Evolutionary conservation across 2,329 filamentous ascomycete species (phyloP).

Genomic region (Aspergillus sclerotialis): DNA sequence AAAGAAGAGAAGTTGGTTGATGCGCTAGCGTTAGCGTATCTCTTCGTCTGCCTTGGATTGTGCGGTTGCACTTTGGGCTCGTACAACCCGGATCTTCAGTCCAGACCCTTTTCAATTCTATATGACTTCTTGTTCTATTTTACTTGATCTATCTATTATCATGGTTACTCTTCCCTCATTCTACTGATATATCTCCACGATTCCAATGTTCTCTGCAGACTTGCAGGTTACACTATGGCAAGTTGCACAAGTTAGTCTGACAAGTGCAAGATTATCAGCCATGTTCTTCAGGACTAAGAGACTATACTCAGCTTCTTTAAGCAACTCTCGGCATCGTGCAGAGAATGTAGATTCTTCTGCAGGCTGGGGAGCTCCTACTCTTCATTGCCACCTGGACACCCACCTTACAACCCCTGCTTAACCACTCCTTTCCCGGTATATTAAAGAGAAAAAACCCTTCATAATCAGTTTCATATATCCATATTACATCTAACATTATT

Average conservation of each 20-base stretch:
- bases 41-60: neutral
- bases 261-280: constrained; percentile 9
- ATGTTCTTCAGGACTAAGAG: neutral
- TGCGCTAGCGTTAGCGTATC: neutral
- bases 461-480: constrained; percentile 15
- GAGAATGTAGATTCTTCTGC: too few relatives aligned
- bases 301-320: constrained; percentile 1
- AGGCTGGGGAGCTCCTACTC: too few relatives aligned
- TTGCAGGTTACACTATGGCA: constrained; percentile 12
- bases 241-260: constrained; percentile 13
- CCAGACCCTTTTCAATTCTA: neutral
- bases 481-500: too few relatives aligned
- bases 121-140: neutral
- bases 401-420: too few relatives aligned
- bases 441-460: too few relatives aligned
- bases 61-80: neutral
- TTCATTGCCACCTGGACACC: too few relatives aligned
- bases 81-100: neutral
- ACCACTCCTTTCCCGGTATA: too few relatives aligned
- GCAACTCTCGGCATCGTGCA: too few relatives aligned
- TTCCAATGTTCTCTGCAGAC: constrained; percentile 3
- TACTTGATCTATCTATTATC: too few relatives aligned
- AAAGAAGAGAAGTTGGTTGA: neutral
- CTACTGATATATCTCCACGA: constrained; percentile 1
- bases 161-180: neutral